Conservation (phyloP, 2,329 filamentous ascomycete genomes). For the Pseudogymnoascus sp. region DNA sequence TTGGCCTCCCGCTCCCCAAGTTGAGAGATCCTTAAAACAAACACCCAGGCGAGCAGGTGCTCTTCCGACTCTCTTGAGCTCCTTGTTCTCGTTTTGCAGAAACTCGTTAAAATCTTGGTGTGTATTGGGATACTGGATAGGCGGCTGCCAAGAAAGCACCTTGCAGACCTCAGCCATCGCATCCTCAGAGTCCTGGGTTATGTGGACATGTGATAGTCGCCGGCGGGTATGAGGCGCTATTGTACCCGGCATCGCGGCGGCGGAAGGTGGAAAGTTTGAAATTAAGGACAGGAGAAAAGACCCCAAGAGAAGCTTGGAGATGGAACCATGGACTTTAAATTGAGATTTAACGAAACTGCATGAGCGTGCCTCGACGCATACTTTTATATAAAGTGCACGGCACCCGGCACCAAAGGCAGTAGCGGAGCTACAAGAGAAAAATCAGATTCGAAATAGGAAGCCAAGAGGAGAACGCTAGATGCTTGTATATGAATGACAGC, state of each 20-base stretch:
- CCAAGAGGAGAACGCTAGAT: not conserved
- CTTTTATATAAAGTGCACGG: not conserved
- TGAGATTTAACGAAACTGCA: not conserved
- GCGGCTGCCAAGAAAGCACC: not conserved
- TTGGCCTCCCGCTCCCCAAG: not conserved
- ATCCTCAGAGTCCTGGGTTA: slow-evolving; percentile 1
- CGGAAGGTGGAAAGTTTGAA: not conserved
- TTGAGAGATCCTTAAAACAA: not conserved
- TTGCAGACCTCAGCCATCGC: not conserved
- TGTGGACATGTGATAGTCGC: not conserved
- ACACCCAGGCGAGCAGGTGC: not conserved
- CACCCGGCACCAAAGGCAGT: not conserved
- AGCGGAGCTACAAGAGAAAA: not conserved
- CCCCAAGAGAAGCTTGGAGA: not conserved
- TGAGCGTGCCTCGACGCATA: not conserved
- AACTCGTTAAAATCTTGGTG: not conserved
- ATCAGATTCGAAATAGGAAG: not conserved
- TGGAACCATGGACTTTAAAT: not conserved
- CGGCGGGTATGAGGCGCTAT: not conserved
- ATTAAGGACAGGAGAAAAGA: not conserved
- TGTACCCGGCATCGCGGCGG: not conserved
- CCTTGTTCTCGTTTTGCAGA: not conserved
- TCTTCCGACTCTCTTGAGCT: not conserved
- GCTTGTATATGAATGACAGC: not conserved
- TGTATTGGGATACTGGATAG: not conserved